Conservation (phyloP, 129 eudicot genomes). For the Kitagawia praeruptora region DNA sequence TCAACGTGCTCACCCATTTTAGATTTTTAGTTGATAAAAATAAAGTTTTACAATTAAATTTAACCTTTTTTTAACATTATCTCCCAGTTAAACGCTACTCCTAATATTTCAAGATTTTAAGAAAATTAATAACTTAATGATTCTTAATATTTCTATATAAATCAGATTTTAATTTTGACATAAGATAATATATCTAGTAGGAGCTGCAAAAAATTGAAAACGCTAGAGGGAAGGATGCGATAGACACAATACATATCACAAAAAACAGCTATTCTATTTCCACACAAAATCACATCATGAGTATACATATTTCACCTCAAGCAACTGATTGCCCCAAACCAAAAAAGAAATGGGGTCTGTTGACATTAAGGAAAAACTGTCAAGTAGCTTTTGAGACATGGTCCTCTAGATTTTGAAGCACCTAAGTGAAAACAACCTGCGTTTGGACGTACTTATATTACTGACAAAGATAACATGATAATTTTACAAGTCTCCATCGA, state of each 20-base stretch:
- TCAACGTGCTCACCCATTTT: no score
- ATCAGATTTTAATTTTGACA: neutral
- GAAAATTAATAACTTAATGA: neutral
- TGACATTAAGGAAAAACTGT: constrained; percentile 7
- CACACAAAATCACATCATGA: neutral
- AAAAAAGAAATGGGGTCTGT: constrained; percentile 6
- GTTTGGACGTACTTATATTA: constrained; percentile 8
- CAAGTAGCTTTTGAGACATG: constrained; percentile 6
- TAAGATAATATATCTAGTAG: no score
- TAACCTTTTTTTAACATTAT: no score
- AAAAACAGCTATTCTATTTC: neutral
- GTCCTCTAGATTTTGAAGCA: constrained; percentile 9
- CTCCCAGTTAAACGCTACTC: no score
- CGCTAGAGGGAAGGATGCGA: neutral
- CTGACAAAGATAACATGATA: constrained; percentile 7
- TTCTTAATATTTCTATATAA: neutral
- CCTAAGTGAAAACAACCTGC: constrained; percentile 6
- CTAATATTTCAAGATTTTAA: no score
- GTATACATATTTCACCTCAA: neutral
- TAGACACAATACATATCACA: neutral
- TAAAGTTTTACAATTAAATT: no score
- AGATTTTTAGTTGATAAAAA: no score
- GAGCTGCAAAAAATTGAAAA: neutral
- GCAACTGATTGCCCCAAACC: neutral
- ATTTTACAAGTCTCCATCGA: constrained; percentile 26